These are phyloP conservation scores for Cercospora sp. DNA, from an alignment of 2,329 filamentous ascomycete genomes.

Conservation along the genomic window DNA sequence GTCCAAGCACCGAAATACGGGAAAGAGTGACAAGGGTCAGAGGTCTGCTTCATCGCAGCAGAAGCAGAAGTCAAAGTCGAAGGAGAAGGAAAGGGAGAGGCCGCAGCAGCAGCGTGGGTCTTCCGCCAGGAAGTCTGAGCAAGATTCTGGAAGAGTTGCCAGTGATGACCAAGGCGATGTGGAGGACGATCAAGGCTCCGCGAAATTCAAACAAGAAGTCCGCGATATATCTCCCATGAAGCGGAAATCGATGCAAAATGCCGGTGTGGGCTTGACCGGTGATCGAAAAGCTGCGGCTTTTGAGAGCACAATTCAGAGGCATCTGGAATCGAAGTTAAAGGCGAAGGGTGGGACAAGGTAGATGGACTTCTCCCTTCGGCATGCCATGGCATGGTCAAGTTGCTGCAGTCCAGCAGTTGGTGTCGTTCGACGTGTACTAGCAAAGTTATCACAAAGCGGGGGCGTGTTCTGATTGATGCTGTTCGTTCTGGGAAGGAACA, in stretches of 20 bases:
- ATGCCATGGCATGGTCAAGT: not conserved
- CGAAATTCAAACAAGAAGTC: slow-evolving; percentile 1
- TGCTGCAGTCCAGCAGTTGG: not conserved
- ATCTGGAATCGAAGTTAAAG: not conserved
- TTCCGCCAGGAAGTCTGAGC: not conserved
- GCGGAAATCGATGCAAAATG: not conserved
- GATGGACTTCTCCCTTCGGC: too few relatives aligned
- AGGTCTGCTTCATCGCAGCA: not conserved
- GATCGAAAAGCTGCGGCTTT: not conserved
- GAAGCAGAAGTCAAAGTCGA: not conserved
- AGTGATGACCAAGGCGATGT: not conserved
- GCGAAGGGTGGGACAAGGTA: not conserved
- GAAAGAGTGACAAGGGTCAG: not conserved
- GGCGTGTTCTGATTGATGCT: not conserved
- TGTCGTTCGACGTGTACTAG: not conserved
- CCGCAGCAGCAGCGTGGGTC: not conserved
- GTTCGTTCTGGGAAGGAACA: not conserved
- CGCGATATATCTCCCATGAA: not conserved
- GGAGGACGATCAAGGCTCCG: not conserved
- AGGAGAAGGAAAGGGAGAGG: not conserved
- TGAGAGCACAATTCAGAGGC: not conserved
- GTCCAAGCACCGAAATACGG: not conserved
- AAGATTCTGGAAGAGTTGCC: not conserved
- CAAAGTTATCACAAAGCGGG: not conserved
- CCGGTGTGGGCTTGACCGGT: not conserved